Percentiles rank a stretch among this genome's conserved stretches.
Conservation (phyloP, 139 green algal species). For the Chlamydomonas schloesseri region DNA sequence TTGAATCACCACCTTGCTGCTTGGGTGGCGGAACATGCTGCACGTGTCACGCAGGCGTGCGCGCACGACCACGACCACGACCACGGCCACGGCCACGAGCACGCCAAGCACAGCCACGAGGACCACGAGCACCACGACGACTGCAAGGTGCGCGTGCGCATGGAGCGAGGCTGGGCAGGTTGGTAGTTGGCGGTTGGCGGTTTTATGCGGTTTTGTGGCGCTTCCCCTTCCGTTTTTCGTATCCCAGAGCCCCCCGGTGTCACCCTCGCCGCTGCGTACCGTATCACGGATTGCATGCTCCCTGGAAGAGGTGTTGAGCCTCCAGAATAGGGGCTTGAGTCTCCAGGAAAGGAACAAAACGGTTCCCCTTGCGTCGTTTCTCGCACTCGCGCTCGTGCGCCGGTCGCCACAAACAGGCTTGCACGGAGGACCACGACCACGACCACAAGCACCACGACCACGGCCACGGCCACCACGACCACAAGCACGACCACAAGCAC, state of each 20-base stretch:
- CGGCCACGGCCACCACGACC: conserved; percentile 49
- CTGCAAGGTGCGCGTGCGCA: conserved; percentile 26
- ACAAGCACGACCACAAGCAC: conserved; percentile 55
- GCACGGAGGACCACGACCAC: conserved; percentile 43
- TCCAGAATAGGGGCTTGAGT: too few species aligned
- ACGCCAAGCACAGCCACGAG: conserved; percentile 38
- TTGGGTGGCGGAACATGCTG: too few species aligned
- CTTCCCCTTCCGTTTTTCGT: too few species aligned
- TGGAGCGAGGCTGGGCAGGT: background rate
- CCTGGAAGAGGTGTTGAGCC: too few species aligned
- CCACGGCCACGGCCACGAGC: conserved; percentile 58
- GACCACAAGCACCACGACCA: conserved; percentile 52
- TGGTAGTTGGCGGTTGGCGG: background rate
- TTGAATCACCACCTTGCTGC: too few species aligned
- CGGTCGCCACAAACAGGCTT: background rate
- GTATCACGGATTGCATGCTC: too few species aligned
- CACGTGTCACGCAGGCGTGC: background rate
- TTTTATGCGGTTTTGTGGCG: background rate
- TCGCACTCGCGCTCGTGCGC: too few species aligned
- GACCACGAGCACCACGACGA: conserved; percentile 45
- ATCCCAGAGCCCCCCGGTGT: too few species aligned
- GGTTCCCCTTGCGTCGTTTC: too few species aligned
- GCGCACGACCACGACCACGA: conserved; percentile 47
- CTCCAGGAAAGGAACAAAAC: too few species aligned
- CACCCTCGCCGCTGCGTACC: too few species aligned